phyloP scores from a whole-genome alignment of 768 basidiomycete genomes.

The Gloeopeniophorella convolvens region DNA sequence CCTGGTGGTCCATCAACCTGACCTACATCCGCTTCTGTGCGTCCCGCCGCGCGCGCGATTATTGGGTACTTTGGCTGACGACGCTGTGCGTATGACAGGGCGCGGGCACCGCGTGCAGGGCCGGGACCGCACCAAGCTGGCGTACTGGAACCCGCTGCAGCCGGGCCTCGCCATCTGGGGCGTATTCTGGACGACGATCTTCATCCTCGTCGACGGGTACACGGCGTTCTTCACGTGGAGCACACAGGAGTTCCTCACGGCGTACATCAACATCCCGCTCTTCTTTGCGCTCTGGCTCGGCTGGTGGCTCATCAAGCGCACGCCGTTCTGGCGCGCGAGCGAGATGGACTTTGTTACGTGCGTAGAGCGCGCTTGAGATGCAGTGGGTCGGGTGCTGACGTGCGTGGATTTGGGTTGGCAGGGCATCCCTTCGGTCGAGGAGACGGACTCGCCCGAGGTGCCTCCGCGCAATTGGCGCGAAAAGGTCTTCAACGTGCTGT shows the following conservation, averaged over 20 bases:
- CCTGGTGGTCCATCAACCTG: slow-evolving; percentile 62
- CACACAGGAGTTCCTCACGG: slow-evolving; percentile 43
- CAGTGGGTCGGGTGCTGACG: neutral
- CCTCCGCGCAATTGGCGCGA: slow-evolving; percentile 45
- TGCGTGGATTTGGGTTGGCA: slow-evolving; percentile 21
- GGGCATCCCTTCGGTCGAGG: slow-evolving; percentile 64
- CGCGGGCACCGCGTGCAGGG: slow-evolving; percentile 62
- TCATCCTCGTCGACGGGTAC: slow-evolving; percentile 52
- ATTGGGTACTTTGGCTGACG: too few relatives aligned
- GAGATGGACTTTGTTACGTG: slow-evolving; percentile 74
- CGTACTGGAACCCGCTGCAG: slow-evolving; percentile 56
- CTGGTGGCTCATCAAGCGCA: slow-evolving; percentile 38
- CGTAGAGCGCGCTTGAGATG: slow-evolving; percentile 19
- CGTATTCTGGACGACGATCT: slow-evolving; percentile 54
- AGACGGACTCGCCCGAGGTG: slow-evolving; percentile 52
- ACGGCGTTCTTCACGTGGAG: slow-evolving; percentile 60
- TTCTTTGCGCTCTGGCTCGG: slow-evolving; percentile 40
- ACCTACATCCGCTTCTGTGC: slow-evolving; percentile 68
- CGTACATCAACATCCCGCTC: slow-evolving; percentile 37
- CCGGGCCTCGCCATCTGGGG: slow-evolving; percentile 70
- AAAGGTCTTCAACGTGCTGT: slow-evolving; percentile 44
- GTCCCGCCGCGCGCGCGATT: slow-evolving; percentile 24
- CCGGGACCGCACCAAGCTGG: slow-evolving; percentile 50
- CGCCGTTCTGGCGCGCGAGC: slow-evolving; percentile 43
- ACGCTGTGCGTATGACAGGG: too few relatives aligned